phyloP scores from a whole-genome alignment of 2,329 filamentous ascomycete genomes.

The Westerdykella ornata region DNA sequence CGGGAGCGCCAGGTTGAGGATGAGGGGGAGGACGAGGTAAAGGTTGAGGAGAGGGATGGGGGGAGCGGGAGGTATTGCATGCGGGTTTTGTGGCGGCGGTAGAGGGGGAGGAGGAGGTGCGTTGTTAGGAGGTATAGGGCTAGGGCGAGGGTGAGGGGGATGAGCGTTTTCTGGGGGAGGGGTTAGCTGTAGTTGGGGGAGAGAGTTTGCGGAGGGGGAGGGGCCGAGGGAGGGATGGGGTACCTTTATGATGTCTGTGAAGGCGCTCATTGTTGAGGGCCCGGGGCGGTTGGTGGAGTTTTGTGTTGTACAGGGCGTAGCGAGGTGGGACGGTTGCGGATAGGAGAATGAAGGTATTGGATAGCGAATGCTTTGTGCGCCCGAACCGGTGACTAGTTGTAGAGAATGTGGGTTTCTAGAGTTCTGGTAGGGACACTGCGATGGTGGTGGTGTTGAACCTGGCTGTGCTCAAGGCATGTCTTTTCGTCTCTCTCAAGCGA shows the following conservation, averaged over 20 bases:
- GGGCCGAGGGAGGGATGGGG: background rate
- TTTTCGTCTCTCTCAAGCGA: too few species aligned
- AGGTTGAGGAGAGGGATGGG: conserved; percentile 13
- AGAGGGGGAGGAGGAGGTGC: conserved; percentile 40
- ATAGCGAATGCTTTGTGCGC: too few species aligned
- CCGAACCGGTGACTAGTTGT: too few species aligned
- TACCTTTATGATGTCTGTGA: conserved; percentile 33
- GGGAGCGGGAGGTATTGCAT: conserved; percentile 44
- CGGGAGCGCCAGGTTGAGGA: conserved; percentile 27
- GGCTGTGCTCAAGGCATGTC: too few species aligned
- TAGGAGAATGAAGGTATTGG: too few species aligned
- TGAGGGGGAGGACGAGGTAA: conserved; percentile 3
- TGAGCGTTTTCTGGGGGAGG: conserved; percentile 36
- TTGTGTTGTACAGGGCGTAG: too few species aligned
- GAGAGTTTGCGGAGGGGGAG: too few species aligned
- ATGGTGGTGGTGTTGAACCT: too few species aligned
- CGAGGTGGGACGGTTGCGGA: too few species aligned
- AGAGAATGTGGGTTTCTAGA: too few species aligned
- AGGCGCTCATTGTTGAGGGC: conserved; percentile 25
- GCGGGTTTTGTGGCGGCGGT: conserved; percentile 40
- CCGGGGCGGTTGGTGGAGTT: too few species aligned
- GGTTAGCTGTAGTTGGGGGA: conserved; percentile 2
- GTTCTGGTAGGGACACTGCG: too few species aligned
- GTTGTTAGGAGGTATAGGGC: conserved; percentile 40
- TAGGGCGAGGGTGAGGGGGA: conserved; percentile 42